Evolutionary conservation across 768 basidiomycete species (phyloP), one percentile per base, ranked within the genome.

Genomic region (Tricholoma flavovirens): DNA sequence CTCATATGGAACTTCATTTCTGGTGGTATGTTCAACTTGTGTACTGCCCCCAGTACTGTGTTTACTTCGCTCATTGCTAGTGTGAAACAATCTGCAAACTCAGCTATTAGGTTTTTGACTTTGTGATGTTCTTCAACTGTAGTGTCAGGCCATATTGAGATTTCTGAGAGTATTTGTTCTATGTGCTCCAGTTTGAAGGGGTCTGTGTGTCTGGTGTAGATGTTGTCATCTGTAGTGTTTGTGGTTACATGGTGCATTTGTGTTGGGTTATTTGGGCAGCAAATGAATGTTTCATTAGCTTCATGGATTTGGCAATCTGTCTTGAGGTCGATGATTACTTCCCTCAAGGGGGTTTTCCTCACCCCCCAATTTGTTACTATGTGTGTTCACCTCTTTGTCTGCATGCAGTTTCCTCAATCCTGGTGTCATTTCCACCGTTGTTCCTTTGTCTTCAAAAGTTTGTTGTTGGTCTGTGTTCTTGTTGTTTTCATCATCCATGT

Each of bases 91-190:
- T n/a, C n/a, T n/a, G n/a, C n/a, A n/a, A n/a, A n/a, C n/a, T n/a
- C n/a, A n/a, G n/a, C n/a, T n/a, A n/a, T n/a, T n/a, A n/a, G n/a
- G n/a, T n/a, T 14, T 58, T 36, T 69, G 68, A 1, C 78, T 62
- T 46, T 73, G 61, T 7, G 76, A 64, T 10, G 50, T 61, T 53
- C 77, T 74, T 30, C 29, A n/a, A 21, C 17, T 14, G 29, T 30
- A 9, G 21, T 50, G 15, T 50, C 49, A 30, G 26, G 29, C 10
- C 49, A 26, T 19, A 50, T 32, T 2, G 26, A 19, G 49, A 50
- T 19, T 15, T 50, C 26, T 11, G 15, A 30, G 4, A 50, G 24
- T 17, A 50, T 50, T 19, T n/a, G 7, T 32, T 30, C 15, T 10
- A 50, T 17, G 7, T 14, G 33, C 15, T 35, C 49, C n/a, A 29